A percentile compares a stretch with the other conserved stretches of the same genome.
phyloP scores from a whole-genome alignment of 345 rosid genomes.

The Acer negundo region DNA sequence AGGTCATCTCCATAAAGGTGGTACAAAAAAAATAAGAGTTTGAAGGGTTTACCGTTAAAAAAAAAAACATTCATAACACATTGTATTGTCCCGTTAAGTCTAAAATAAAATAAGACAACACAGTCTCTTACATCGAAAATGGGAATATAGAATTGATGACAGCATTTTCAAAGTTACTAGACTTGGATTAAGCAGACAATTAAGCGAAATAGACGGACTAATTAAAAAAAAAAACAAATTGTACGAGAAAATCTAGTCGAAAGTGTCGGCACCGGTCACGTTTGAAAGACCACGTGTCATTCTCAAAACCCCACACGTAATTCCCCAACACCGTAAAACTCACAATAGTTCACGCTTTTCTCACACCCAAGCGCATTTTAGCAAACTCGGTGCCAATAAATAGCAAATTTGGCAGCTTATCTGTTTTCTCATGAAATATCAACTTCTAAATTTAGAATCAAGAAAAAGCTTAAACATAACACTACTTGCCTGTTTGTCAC shows the following conservation, averaged over 20 bases:
- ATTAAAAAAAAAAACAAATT: background rate
- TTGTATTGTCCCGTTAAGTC: no score
- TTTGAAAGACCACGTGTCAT: conserved; percentile 24
- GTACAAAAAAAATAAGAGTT: no score
- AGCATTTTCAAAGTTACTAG: background rate
- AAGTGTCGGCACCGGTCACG: conserved; percentile 24
- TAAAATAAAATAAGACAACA: no score
- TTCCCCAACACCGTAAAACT: background rate
- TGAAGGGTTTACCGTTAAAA: no score
- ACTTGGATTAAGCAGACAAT: background rate
- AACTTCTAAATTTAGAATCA: background rate
- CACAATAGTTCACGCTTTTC: conserved; percentile 30
- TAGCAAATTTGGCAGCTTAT: background rate
- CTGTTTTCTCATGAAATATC: background rate
- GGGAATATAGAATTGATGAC: background rate
- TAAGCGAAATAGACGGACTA: conserved; percentile 26
- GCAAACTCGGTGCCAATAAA: conserved; percentile 18
- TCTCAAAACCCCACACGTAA: background rate
- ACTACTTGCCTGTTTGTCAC: background rate
- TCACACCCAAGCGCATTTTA: conserved; percentile 27
- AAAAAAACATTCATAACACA: no score
- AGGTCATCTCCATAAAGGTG: no score
- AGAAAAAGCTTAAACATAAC: background rate
- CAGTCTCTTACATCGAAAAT: no score
- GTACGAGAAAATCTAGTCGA: background rate